These are phyloP conservation scores for Thraustotheca clavata DNA, from an alignment of 352 stramenopile species.

Conservation along the genomic window DNA sequence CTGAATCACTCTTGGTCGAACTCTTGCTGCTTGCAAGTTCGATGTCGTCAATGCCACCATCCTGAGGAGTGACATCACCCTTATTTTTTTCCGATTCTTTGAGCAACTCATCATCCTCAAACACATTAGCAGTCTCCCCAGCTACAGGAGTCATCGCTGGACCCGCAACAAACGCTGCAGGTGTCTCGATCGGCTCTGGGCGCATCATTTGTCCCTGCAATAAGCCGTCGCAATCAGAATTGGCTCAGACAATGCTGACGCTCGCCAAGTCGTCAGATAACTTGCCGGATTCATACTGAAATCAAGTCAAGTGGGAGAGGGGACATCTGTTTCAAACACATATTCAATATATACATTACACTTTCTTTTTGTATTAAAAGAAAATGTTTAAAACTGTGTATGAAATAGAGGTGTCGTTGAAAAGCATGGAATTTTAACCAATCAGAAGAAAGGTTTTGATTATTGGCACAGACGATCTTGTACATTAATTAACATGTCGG, in stretches of 20 bases:
- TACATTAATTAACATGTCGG: constrained; percentile 15
- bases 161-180: constrained; percentile 8
- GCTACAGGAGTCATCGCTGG: constrained; percentile 16
- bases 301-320: too few species aligned
- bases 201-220: too few species aligned
- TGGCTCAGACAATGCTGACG: too few species aligned
- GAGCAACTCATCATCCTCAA: constrained; percentile 4
- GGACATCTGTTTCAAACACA: too few species aligned
- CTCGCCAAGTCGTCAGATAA: too few species aligned
- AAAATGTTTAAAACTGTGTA: too few species aligned
- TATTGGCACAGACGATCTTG: constrained; percentile 2
- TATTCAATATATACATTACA: too few species aligned
- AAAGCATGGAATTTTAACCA: neutral
- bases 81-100: constrained; percentile 18
- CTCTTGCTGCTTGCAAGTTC: constrained; percentile 13
- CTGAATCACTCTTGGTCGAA: constrained; percentile 19
- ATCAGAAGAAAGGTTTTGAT: constrained; percentile 18
- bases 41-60: constrained; percentile 4
- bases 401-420: neutral
- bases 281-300: too few species aligned
- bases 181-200: constrained; percentile 12
- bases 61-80: neutral
- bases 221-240: too few species aligned
- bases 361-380: too few species aligned
- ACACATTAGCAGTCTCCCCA: neutral